Conservation (phyloP, 78 protist species). For the Polysphondylium violaceum region DNA sequence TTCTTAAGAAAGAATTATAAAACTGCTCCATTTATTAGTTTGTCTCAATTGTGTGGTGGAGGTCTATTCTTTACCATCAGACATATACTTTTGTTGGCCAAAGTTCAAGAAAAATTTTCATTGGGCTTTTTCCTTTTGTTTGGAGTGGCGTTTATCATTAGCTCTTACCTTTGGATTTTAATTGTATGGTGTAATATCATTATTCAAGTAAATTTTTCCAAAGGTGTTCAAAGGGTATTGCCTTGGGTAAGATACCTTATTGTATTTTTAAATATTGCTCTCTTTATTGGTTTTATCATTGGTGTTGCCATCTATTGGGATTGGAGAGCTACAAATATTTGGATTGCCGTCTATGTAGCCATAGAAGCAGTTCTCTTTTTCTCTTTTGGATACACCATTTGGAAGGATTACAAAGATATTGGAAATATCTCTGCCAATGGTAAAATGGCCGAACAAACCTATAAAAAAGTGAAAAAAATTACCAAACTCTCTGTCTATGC, state of each 20-base stretch:
- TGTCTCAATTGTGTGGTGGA: background rate
- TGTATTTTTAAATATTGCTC: background rate
- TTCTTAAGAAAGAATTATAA: background rate
- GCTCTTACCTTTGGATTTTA: background rate
- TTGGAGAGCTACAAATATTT: background rate
- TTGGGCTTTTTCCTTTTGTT: background rate
- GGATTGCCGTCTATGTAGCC: too few relatives aligned
- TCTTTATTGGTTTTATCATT: background rate
- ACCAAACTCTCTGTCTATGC: background rate
- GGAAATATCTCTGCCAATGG: constrained; percentile 14
- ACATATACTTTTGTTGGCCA: background rate
- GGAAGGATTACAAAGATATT: constrained; percentile 10
- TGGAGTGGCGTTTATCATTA: background rate
- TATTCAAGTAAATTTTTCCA: background rate
- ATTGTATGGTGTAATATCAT: background rate
- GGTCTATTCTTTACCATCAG: background rate
- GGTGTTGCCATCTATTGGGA: background rate
- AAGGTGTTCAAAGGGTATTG: background rate
- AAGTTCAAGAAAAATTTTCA: background rate
- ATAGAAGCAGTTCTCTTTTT: too few relatives aligned
- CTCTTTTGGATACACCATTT: constrained; percentile 45
- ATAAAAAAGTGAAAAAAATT: constrained; percentile 1
- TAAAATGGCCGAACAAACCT: constrained; percentile 26
- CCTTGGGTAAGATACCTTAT: background rate
- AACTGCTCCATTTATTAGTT: background rate